Percentiles rank a stretch among this genome's conserved stretches.
These are phyloP conservation scores for Echeveria elegans DNA, from an alignment of 164 flowering plant genomes.

Conservation along the genomic window DNA sequence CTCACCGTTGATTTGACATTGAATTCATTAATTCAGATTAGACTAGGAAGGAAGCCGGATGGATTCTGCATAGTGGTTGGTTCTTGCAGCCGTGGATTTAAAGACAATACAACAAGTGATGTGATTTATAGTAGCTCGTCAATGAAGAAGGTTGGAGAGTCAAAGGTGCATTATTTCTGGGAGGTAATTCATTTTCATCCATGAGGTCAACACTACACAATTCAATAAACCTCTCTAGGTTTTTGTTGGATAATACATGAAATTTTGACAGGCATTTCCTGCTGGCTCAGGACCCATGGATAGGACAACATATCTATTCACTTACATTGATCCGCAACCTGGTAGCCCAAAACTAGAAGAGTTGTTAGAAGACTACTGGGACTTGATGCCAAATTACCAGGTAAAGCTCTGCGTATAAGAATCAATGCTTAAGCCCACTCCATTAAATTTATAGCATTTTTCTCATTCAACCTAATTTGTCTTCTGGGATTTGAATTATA, in stretches of 20 bases:
- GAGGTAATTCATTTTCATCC: constrained; percentile 45
- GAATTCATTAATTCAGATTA: constrained; percentile 37
- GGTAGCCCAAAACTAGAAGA: constrained; percentile 79
- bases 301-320: constrained; percentile 94
- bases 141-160: constrained; percentile 47
- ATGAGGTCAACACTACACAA: neutral
- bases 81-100: constrained; percentile 79
- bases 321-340: constrained; percentile 71
- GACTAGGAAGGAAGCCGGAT: constrained; percentile 81
- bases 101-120: constrained; percentile 67
- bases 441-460: too few relatives aligned
- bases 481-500: too few relatives aligned
- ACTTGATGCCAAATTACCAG: constrained; percentile 89
- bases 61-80: constrained; percentile 96
- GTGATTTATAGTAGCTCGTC: constrained; percentile 72
- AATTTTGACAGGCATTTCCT: constrained; percentile 74
- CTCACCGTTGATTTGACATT: neutral
- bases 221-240: neutral
- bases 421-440: too few relatives aligned
- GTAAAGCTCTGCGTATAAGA: constrained; percentile 20
- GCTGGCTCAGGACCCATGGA: constrained; percentile 88
- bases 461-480: too few relatives aligned
- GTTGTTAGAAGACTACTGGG: constrained; percentile 82
- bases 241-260: neutral
- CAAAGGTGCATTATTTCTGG: constrained; percentile 79